Base-by-base conservation (phyloP, 768 basidiomycete species). In the Auriscalpium microsporum region DNA sequence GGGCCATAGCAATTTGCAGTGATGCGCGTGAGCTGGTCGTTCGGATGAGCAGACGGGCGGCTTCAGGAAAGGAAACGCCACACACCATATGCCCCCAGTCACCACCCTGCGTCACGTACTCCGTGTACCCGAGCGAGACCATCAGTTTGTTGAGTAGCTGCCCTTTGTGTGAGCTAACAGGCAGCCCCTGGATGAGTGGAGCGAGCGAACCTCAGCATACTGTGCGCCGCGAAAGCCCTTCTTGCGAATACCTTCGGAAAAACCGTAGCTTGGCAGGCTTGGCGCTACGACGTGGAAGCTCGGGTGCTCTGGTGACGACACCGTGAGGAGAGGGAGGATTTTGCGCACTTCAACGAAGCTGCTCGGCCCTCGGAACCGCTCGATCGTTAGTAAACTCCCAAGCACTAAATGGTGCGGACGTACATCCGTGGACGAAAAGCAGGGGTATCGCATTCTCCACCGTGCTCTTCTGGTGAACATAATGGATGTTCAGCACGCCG, bases 41-140 rank as follows among this genome's bases (percentile, higher is more conserved):
- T 28, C 28, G 28, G 28, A 28, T 28, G 28, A 28, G 28, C 28
- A 28, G 28, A 28, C 28, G 28, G 28, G 28, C 7, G 5, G 7
- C 28, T 28, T 28, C 28, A 28, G 4, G 7, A 28, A 7, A 28
- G 28, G 28, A 28, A 28, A 28, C 28, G 28, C 28, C 28, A 52
- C 65, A 42, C 55, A 78, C 75, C 8, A 62, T 23, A 21, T 60
- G 64, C 10, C 78, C 77, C 76, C 72, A 78, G 58, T 79, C 77
- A 9, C 78, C 77, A 36, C 75, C 78, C 64, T 78, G 76, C 1
- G 72, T 72, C 1, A 75, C 75, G 74, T 62, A 64, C 50, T 59
- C 53, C 4, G 58, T 45, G 52, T 70, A 69, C 10, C 68, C 69
- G 5, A 69, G 60, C 0, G 62, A 58, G 6, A 65, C 21, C 67